phyloP scores from a whole-genome alignment of 371 early-diverging fungal genomes.

The Mucor circinelloides region DNA sequence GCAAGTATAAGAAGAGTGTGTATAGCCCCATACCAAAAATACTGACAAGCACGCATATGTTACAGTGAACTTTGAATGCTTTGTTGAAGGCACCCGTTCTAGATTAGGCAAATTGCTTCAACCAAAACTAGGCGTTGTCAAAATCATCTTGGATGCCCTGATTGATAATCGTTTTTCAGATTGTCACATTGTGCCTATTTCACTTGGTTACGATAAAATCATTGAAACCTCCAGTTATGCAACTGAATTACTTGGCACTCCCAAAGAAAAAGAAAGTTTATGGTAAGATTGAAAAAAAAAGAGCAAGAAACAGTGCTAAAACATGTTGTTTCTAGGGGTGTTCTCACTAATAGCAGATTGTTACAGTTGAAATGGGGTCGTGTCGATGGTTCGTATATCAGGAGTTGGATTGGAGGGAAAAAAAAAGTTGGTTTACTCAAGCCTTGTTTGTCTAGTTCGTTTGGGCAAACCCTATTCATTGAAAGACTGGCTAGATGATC shows the following conservation, averaged over 20 bases:
- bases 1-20: conserved; percentile 21
- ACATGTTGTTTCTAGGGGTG: conserved; percentile 27
- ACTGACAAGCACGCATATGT: not conserved
- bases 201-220: conserved; percentile 87
- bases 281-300: conserved; percentile 33
- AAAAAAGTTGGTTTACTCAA: not conserved
- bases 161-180: conserved; percentile 65
- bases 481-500: conserved; percentile 65
- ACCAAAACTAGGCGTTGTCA: conserved; percentile 84
- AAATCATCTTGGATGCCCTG: conserved; percentile 79
- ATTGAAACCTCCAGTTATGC: conserved; percentile 78
- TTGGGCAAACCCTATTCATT: conserved; percentile 80
- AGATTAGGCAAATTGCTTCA: conserved; percentile 78
- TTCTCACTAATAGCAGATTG: conserved; percentile 59
- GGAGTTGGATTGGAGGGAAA: not conserved
- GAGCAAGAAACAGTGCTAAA: not conserved
- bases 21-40: not conserved
- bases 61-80: conserved; percentile 79
- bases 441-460: conserved; percentile 57
- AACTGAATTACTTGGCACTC: conserved; percentile 81
- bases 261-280: conserved; percentile 84
- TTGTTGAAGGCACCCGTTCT: conserved; percentile 87
- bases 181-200: conserved; percentile 81
- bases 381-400: conserved; percentile 50
- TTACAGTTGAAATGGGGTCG: conserved; percentile 82